Conservation (phyloP, 257 asterid genomes). For the Solanum megistacrolobum region DNA sequence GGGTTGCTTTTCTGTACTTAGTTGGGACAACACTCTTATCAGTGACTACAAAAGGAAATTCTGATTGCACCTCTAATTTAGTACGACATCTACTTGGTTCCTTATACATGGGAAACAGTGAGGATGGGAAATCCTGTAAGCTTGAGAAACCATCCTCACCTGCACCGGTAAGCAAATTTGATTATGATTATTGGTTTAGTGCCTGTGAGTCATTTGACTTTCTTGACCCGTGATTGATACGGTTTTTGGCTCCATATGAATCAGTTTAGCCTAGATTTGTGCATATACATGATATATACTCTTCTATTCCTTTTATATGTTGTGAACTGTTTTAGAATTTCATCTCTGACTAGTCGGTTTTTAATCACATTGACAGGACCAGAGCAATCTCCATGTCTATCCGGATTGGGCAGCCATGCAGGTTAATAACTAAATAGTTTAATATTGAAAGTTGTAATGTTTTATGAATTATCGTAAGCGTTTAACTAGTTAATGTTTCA, state of each 20-base stretch:
- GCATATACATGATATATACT: not conserved
- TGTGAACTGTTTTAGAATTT: not conserved
- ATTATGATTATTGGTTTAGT: not conserved
- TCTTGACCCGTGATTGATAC: not conserved
- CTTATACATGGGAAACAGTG: constrained; percentile 63
- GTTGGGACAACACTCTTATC: not conserved
- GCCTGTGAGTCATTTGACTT: not conserved
- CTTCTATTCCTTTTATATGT: not conserved
- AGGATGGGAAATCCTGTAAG: constrained; percentile 54
- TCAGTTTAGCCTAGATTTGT: not conserved
- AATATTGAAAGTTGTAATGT: not conserved
- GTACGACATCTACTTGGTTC: not conserved
- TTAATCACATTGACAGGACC: constrained; percentile 56
- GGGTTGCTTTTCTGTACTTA: not conserved
- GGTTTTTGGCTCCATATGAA: not conserved
- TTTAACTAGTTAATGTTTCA: constrained; percentile 17
- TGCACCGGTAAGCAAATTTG: constrained; percentile 33
- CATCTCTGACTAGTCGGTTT: not conserved
- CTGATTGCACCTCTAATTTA: not conserved
- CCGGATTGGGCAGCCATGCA: constrained; percentile 99
- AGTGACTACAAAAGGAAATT: constrained; percentile 8
- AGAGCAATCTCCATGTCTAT: constrained; percentile 53
- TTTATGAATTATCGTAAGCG: not conserved
- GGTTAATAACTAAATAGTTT: constrained; percentile 24
- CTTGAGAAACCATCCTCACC: constrained; percentile 55